Evolutionary conservation across 768 basidiomycete genomes (phyloP).

Genomic region (Tricholoma sp.): DNA sequence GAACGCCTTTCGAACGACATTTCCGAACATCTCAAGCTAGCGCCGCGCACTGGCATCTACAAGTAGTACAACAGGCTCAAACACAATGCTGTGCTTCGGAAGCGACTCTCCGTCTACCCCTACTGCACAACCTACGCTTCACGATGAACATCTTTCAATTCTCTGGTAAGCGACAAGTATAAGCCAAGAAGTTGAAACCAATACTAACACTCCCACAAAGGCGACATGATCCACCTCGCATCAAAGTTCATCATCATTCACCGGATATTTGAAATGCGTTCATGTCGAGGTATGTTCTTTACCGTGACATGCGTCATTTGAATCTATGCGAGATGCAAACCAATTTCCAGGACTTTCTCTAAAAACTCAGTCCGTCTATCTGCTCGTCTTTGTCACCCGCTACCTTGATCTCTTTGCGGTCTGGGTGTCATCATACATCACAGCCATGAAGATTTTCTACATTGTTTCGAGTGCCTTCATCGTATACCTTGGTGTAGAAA

Average conservation of each 20-base stretch:
- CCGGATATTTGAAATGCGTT: neutral
- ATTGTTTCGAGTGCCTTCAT: neutral
- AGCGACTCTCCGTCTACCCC: too few species aligned
- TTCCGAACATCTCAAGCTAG: too few species aligned
- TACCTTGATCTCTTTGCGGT: constrained; percentile 4
- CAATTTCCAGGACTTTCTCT: neutral
- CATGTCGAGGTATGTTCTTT: neutral
- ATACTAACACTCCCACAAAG: neutral
- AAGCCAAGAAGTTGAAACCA: neutral
- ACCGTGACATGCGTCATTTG: neutral
- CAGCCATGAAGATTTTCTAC: constrained; percentile 1
- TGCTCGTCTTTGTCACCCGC: constrained; percentile 6
- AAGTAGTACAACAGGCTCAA: too few species aligned
- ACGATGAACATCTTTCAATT: neutral
- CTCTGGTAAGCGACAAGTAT: neutral
- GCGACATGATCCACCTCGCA: neutral
- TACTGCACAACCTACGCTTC: neutral
- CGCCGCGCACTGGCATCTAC: too few species aligned
- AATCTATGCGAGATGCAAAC: too few species aligned
- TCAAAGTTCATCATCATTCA: neutral
- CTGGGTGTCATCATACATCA: neutral
- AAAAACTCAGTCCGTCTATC: neutral
- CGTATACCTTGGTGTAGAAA: neutral
- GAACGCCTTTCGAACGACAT: too few species aligned
- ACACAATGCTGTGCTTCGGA: too few species aligned